phyloP scores from a whole-genome alignment of 1,284 basidiomycete genomes.

The Porogramme epimiltina region DNA sequence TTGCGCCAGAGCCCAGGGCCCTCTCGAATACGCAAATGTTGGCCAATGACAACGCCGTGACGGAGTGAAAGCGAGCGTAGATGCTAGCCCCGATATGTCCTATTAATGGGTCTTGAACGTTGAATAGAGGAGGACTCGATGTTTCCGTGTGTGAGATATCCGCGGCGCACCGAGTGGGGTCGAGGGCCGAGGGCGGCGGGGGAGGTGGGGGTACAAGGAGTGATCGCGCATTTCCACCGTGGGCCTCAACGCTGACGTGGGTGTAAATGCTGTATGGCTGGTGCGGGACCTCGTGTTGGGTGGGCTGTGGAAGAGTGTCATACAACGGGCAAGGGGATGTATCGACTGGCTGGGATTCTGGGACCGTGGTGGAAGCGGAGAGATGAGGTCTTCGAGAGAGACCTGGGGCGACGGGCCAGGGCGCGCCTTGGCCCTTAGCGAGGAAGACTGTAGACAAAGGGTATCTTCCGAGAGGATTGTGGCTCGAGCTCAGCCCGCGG shows the following conservation, averaged over 20 bases:
- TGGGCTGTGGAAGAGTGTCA: neutral
- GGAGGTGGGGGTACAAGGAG: constrained; percentile 2
- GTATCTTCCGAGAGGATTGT: constrained; percentile 34
- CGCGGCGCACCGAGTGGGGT: constrained; percentile 13
- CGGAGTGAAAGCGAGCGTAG: constrained; percentile 6
- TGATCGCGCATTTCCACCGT: constrained; percentile 4
- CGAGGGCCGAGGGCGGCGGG: neutral
- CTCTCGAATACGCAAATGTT: constrained; percentile 29
- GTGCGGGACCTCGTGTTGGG: neutral
- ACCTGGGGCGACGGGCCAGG: constrained; percentile 13
- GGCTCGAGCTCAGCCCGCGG: constrained; percentile 4
- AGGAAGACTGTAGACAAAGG: no score
- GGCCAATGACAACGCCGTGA: constrained; percentile 11
- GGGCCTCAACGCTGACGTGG: constrained; percentile 6
- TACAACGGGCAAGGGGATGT: neutral
- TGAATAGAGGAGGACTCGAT: no score
- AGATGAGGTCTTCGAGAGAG: constrained; percentile 6
- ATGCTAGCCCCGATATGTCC: constrained; percentile 25
- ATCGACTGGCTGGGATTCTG: constrained; percentile 7
- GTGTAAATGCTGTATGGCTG: constrained; percentile 2
- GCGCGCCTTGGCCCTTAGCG: constrained; percentile 21
- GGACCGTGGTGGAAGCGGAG: constrained; percentile 26
- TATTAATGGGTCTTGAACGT: constrained; percentile 3
- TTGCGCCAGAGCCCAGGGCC: constrained; percentile 13
- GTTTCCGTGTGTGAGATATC: constrained; percentile 24